phyloP scores from a whole-genome alignment of 2,329 filamentous ascomycete species.

The Calonectria multiphialidica region DNA sequence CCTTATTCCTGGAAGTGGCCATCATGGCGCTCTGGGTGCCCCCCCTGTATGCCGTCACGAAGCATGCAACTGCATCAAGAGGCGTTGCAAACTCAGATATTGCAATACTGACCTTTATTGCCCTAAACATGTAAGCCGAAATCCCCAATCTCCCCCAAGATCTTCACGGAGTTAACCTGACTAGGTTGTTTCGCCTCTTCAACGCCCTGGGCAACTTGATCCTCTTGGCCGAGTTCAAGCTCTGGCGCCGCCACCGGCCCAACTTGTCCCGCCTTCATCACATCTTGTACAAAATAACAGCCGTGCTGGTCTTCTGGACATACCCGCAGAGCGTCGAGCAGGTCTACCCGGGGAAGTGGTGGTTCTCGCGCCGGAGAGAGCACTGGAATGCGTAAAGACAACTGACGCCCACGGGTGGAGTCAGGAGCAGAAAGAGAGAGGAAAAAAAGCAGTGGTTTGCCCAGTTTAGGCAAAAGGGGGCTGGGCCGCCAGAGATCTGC shows the following conservation, averaged over 20 bases:
- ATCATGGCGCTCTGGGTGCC: conserved; percentile 42
- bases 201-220: conserved; percentile 54
- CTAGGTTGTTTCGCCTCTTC: conserved; percentile 52
- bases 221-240: conserved; percentile 52
- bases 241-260: conserved; percentile 51
- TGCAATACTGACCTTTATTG: conserved; percentile 50
- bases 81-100: conserved; percentile 33
- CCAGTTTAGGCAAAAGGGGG: conserved; percentile 22
- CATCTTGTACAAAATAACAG: conserved; percentile 43
- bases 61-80: conserved; percentile 23
- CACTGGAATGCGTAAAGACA: conserved; percentile 5
- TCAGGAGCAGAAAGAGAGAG: background rate
- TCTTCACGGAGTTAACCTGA: conserved; percentile 10
- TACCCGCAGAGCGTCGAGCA: conserved; percentile 56
- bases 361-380: conserved; percentile 27
- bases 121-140: conserved; percentile 53
- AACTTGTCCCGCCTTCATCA: conserved; percentile 39
- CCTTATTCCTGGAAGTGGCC: conserved; percentile 49
- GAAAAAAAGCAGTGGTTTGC: background rate
- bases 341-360: conserved; percentile 49
- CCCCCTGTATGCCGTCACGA: conserved; percentile 41
- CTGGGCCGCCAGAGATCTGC: conserved; percentile 17
- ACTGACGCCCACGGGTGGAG: background rate
- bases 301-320: conserved; percentile 55
- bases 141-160: no score